Conservation (phyloP, 805 yeast genomes). For the Sungouiella thailandica region DNA sequence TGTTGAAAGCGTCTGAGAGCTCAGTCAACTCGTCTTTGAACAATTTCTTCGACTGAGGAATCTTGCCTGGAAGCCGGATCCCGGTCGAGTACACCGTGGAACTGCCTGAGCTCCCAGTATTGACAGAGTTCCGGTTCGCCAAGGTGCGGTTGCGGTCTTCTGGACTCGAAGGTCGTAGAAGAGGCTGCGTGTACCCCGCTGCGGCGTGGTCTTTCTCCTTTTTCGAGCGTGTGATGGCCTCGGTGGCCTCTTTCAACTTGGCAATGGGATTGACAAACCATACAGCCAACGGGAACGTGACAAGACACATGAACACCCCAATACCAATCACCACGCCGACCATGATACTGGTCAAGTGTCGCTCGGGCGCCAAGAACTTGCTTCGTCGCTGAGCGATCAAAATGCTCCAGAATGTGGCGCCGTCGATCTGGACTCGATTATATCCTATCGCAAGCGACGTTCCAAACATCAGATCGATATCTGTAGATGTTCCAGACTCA, state of each 20-base stretch:
- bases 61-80: constrained; percentile 34
- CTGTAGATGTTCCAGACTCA: constrained; percentile 25
- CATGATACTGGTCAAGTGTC: constrained; percentile 59
- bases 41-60: constrained; percentile 37
- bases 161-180: background rate
- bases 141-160: constrained; percentile 1
- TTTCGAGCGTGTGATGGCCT: constrained; percentile 50
- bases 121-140: constrained; percentile 19
- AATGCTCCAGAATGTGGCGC: constrained; percentile 60
- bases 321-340: constrained; percentile 75
- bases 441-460: constrained; percentile 32
- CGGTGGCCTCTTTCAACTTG: constrained; percentile 76
- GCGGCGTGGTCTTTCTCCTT: constrained; percentile 18
- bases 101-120: constrained; percentile 28
- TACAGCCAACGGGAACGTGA: constrained; percentile 81
- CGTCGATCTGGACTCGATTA: constrained; percentile 23
- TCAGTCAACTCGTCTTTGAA: constrained; percentile 85
- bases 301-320: constrained; percentile 64
- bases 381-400: constrained; percentile 59
- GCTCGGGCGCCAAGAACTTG: constrained; percentile 59
- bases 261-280: constrained; percentile 82
- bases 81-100: constrained; percentile 35
- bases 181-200: background rate
- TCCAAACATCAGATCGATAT: constrained; percentile 19
- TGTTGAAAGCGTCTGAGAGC: constrained; percentile 81